phyloP scores from a whole-genome alignment of 192 early-diverging fungal genomes.

The Backusella circina region DNA sequence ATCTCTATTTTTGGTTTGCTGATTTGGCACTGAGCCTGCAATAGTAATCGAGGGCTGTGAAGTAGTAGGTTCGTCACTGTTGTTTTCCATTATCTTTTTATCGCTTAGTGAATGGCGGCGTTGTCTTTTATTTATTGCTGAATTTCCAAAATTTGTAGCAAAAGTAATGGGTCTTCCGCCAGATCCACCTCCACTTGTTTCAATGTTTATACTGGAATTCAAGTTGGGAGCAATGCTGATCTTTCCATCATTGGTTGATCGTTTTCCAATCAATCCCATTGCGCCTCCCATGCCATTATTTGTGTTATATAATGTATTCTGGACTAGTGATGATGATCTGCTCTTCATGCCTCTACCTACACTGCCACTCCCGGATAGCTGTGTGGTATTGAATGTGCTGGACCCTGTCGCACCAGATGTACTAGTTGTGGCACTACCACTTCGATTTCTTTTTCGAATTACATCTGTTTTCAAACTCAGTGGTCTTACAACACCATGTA shows the following conservation, averaged over 20 bases:
- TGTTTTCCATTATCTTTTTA: neutral
- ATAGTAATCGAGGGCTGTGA: neutral
- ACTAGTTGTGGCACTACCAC: neutral
- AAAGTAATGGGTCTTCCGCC: conserved; percentile 3
- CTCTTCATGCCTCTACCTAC: neutral
- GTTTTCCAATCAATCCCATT: neutral
- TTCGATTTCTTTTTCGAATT: conserved; percentile 81
- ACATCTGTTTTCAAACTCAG: conserved; percentile 78
- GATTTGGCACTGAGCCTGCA: neutral
- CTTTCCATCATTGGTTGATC: neutral
- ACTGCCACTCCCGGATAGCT: neutral
- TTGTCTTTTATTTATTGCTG: conserved; percentile 16
- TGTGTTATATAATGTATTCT: neutral
- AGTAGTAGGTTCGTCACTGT: neutral
- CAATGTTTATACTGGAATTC: neutral
- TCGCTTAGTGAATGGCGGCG: conserved; percentile 3
- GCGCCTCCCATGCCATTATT: neutral
- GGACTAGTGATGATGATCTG: neutral
- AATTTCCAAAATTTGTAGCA: neutral
- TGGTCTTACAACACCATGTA: conserved; percentile 83
- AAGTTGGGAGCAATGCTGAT: neutral
- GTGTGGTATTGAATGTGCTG: neutral
- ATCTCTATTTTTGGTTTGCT: neutral
- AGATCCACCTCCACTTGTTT: conserved; percentile 4
- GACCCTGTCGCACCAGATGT: neutral